Base-by-base conservation (phyloP, 345 rosid species). In the Murraya koenigii region DNA sequence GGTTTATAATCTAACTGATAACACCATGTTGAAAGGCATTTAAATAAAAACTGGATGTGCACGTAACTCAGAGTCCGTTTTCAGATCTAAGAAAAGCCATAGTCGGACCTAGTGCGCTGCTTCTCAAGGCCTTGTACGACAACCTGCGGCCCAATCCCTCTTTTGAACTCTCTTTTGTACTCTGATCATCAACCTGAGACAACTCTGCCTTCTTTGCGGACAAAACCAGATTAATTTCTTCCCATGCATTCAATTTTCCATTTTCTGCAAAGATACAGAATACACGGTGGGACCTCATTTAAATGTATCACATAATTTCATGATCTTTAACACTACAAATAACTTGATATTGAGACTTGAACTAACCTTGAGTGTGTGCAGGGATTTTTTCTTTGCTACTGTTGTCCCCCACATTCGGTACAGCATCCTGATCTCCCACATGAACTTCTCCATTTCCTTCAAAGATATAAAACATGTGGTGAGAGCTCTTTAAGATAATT, bases 41-140 rank as follows among this genome's bases (percentile, higher is more conserved):
- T 55, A 76, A 33, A 36, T 26, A 55, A 58, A 73, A 62, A 7
- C 38, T 25, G 28, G 38, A 26, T 30, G 41, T 55, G n/a, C 6
- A 2, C 17, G 60, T 4, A 64, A 60, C 75, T 90, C 78, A 85
- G 13, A 87, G 71, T 77, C 77, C 92, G 71, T 92, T 89, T 82
- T 94, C 94, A 23, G 93, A 81, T 78, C 97, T 88, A 76, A 97
- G 83, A 73, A 89, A 78, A 30, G 93, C 91, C 90, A 94, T 82
- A 4, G 90, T 90, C 20, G 97, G 99, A 78, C 98, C 98, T 74
- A 97, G 76, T 1, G 97, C 95, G 69, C 97, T 88, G 69, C 97
- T 81, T 79, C 98, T 89, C 74, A 85, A 70, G 60, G 86, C 94
- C 89, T 84, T 89, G 83, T 79, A 87, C 25, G 94, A 87, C 94